Percentiles rank a stretch among this genome's conserved stretches.
Evolutionary conservation across 371 early-diverging fungal genomes (phyloP).

Genomic region (Syncephalis fuscata): DNA sequence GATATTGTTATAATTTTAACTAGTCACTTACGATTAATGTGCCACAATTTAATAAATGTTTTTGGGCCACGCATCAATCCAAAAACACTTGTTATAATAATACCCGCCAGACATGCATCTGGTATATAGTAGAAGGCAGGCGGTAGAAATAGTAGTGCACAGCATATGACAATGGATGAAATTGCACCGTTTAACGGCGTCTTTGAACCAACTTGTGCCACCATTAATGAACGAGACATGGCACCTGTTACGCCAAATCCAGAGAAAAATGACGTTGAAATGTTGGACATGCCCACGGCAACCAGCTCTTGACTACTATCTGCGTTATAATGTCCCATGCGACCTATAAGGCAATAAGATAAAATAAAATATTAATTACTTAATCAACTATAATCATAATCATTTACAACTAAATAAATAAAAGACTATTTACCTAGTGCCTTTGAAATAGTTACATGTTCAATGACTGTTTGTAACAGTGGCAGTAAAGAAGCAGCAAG

Average conservation of each 20-base stretch:
- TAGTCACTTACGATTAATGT: slow-evolving; percentile 16
- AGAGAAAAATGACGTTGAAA: slow-evolving; percentile 63
- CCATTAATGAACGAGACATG: slow-evolving; percentile 75
- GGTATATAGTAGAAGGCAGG: slow-evolving; percentile 76
- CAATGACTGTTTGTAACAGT: slow-evolving; percentile 49
- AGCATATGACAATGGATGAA: slow-evolving; percentile 52
- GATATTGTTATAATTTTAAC: slow-evolving; percentile 2
- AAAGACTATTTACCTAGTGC: neutral
- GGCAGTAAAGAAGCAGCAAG: neutral
- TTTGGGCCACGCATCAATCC: slow-evolving; percentile 33
- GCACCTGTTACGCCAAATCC: slow-evolving; percentile 74
- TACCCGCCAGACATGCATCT: slow-evolving; percentile 38
- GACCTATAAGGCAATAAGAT: slow-evolving; percentile 57
- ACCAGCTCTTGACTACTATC: slow-evolving; percentile 66
- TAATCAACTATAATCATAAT: slow-evolving; percentile 12
- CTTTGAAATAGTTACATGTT: slow-evolving; percentile 61
- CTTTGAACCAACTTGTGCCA: slow-evolving; percentile 54
- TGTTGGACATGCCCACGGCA: slow-evolving; percentile 66
- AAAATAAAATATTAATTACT: no score
- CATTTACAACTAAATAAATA: neutral
- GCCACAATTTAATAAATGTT: slow-evolving; percentile 17
- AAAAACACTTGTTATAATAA: slow-evolving; percentile 45
- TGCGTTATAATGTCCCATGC: slow-evolving; percentile 25
- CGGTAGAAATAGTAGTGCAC: slow-evolving; percentile 57
- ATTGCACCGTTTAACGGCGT: slow-evolving; percentile 60